phyloP scores from a whole-genome alignment of 2,329 filamentous ascomycete species.

The Sphaerostilbella broomeana region DNA sequence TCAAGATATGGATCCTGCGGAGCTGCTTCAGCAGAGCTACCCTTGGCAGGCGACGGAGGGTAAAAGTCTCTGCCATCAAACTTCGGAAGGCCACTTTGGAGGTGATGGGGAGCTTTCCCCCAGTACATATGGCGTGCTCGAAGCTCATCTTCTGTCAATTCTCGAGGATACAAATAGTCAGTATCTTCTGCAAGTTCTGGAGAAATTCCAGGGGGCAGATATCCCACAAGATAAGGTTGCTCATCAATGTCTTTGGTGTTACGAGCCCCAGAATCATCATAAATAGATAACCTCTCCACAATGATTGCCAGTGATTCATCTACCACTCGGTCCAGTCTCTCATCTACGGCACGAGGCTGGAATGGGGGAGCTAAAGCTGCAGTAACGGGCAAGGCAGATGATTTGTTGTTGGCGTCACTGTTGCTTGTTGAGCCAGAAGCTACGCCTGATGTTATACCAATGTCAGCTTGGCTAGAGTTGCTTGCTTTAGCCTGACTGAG shows the following conservation, averaged over 20 bases:
- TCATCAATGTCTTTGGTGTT: not conserved
- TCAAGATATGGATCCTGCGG: constrained; percentile 2
- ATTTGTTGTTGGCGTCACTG: constrained; percentile 20
- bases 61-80: constrained; percentile 62
- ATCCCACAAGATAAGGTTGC: constrained; percentile 50
- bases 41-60: constrained; percentile 46
- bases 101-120: constrained; percentile 47
- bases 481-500: constrained; percentile 11
- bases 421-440: constrained; percentile 9
- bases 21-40: constrained; percentile 16
- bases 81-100: constrained; percentile 50
- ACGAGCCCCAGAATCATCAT: not conserved
- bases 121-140: constrained; percentile 55
- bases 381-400: constrained; percentile 35
- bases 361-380: constrained; percentile 46
- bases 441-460: constrained; percentile 21
- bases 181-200: constrained; percentile 34
- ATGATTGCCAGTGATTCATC: constrained; percentile 5
- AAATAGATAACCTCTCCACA: not conserved
- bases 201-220: constrained; percentile 38
- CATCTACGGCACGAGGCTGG: constrained; percentile 32
- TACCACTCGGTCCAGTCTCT: constrained; percentile 8
- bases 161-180: constrained; percentile 50
- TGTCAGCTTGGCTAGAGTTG: not conserved
- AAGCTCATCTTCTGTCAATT: constrained; percentile 53